phyloP scores from a whole-genome alignment of 805 yeast species.

The Candida succiphila region DNA sequence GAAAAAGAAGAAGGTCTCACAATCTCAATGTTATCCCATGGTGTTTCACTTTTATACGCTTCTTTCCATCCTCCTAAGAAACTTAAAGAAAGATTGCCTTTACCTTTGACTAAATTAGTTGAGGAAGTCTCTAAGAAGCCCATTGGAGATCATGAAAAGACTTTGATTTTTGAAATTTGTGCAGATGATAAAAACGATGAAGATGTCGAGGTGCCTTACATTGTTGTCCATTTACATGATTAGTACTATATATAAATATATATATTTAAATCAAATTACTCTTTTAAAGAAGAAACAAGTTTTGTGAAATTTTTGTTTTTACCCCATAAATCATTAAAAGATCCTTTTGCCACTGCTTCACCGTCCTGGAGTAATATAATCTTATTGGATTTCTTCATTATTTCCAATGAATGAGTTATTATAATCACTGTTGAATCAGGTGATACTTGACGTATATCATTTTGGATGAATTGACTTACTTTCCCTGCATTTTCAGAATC shows the following conservation, averaged over 20 bases:
- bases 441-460: constrained; percentile 19
- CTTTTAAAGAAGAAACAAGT: too few species aligned
- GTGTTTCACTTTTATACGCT: constrained; percentile 83
- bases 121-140: constrained; percentile 82
- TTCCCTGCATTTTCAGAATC: constrained; percentile 51
- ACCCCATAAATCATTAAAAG: constrained; percentile 6
- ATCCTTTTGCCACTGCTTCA: constrained; percentile 34
- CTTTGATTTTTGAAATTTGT: constrained; percentile 81
- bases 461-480: constrained; percentile 43
- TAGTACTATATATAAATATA: too few species aligned
- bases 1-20: constrained; percentile 76
- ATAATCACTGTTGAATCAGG: constrained; percentile 36
- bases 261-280: too few species aligned
- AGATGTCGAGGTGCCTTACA: constrained; percentile 91
- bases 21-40: constrained; percentile 85
- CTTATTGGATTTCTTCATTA: constrained; percentile 51
- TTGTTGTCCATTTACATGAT: constrained; percentile 39
- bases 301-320: not conserved
- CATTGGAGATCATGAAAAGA: constrained; percentile 60
- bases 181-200: constrained; percentile 90
- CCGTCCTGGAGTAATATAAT: constrained; percentile 43
- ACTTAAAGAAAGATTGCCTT: constrained; percentile 60
- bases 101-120: constrained; percentile 66
- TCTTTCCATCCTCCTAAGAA: constrained; percentile 91
- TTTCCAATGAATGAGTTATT: constrained; percentile 64